Conservation (phyloP, 768 basidiomycete genomes). For the Boletus sp. region DNA sequence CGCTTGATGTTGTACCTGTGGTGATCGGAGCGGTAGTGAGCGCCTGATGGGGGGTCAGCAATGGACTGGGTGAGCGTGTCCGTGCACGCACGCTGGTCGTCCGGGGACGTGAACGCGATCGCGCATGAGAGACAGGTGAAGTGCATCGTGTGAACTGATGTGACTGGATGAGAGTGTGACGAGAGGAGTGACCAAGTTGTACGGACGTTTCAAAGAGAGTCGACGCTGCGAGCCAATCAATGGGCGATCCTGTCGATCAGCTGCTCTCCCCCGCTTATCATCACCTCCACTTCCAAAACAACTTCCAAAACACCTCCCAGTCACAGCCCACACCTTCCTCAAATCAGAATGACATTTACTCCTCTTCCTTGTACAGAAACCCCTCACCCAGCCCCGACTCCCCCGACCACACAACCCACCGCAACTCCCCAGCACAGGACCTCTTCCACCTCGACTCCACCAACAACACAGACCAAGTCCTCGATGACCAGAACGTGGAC, state of each 20-base stretch:
- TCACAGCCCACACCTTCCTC: conserved; percentile 20
- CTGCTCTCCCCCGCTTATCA: conserved; percentile 61
- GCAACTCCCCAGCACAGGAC: conserved; percentile 29
- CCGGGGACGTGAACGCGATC: conserved; percentile 79
- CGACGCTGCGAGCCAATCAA: conserved; percentile 46
- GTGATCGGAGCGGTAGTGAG: conserved; percentile 90
- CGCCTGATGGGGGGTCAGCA: conserved; percentile 44
- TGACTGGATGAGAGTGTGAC: conserved; percentile 7
- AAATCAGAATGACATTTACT: conserved; percentile 26
- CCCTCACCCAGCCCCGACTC: conserved; percentile 27
- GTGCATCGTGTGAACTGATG: conserved; percentile 6
- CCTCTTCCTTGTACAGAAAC: conserved; percentile 25
- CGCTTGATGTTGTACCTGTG: conserved; percentile 99
- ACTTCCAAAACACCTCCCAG: conserved; percentile 22
- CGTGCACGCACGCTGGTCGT: conserved; percentile 71
- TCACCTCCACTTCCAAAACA: conserved; percentile 37
- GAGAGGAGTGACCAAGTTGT: conserved; percentile 1
- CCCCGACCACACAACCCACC: conserved; percentile 11
- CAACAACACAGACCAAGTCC: conserved; percentile 24
- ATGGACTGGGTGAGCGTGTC: neutral
- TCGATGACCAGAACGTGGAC: conserved; percentile 56
- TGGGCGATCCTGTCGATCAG: conserved; percentile 58
- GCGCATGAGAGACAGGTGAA: conserved; percentile 89
- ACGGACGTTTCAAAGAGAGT: conserved; percentile 25
- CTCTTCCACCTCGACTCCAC: conserved; percentile 28